phyloP scores from a whole-genome alignment of 2,329 filamentous ascomycete genomes.

The Talaromyces verruculosus region DNA sequence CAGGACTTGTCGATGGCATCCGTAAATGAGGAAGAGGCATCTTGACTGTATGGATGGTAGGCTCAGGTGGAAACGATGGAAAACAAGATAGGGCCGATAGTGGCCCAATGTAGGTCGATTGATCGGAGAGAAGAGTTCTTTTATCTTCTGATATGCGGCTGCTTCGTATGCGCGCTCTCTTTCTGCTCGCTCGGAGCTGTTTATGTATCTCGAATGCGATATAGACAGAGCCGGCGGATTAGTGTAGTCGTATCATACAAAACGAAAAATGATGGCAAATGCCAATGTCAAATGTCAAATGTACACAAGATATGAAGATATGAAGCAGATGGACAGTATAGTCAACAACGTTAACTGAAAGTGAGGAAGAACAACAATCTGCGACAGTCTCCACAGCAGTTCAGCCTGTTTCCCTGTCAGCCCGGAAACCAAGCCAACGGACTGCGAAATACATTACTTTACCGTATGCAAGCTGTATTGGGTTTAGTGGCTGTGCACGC shows the following conservation, averaged over 20 bases:
- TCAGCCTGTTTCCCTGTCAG: not conserved
- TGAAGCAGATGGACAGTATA: not conserved
- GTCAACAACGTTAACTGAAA: not conserved
- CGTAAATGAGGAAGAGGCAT: constrained; percentile 28
- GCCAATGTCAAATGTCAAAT: not conserved
- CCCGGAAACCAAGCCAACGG: constrained; percentile 8
- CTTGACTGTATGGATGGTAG: not conserved
- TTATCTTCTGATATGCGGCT: not conserved
- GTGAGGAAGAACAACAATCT: constrained; percentile 6
- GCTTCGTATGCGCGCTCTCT: not conserved
- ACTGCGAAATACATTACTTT: not conserved
- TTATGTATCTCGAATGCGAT: constrained; percentile 4
- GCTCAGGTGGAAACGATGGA: not conserved
- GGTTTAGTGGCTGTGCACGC: constrained; percentile 8
- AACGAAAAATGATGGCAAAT: not conserved
- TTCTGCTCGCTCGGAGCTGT: not conserved
- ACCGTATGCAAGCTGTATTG: not conserved
- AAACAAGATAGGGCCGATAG: not conserved
- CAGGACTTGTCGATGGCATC: constrained; percentile 46
- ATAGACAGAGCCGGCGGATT: not conserved
- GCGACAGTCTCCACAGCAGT: not conserved
- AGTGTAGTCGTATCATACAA: not conserved
- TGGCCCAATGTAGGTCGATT: constrained; percentile 10
- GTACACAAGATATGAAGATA: not conserved
- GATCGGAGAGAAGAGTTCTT: not conserved